Conservation (phyloP, 2,329 filamentous ascomycete species). For the Periconia macrospinosa region DNA sequence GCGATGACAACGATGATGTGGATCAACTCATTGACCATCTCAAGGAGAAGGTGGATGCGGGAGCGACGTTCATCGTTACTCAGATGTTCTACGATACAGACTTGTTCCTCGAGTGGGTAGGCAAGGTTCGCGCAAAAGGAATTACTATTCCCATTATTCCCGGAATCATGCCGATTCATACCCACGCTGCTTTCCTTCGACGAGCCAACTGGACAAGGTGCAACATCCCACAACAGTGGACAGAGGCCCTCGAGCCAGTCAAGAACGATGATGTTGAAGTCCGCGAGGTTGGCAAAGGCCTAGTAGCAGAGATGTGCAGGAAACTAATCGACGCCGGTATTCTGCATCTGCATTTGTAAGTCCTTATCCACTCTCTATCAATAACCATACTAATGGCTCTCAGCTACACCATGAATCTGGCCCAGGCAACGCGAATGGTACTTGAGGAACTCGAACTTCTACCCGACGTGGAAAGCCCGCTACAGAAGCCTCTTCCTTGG, state of each 20-base stretch:
- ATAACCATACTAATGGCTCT: conserved; percentile 8
- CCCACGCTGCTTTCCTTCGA: conserved; percentile 88
- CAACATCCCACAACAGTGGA: conserved; percentile 79
- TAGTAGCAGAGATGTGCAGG: conserved; percentile 88
- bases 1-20: conserved; percentile 87
- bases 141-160: conserved; percentile 83
- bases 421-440: conserved; percentile 90
- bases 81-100: conserved; percentile 99
- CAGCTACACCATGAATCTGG: conserved; percentile 96
- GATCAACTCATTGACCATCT: conserved; percentile 85
- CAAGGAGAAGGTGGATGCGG: conserved; percentile 96
- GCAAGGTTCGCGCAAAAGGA: conserved; percentile 80
- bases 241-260: conserved; percentile 80
- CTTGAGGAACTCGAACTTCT: conserved; percentile 85
- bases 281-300: conserved; percentile 80
- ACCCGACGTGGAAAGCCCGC: conserved; percentile 74
- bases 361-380: neutral
- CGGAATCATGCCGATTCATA: conserved; percentile 92
- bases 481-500: conserved; percentile 93
- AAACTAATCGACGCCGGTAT: conserved; percentile 82
- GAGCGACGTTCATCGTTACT: conserved; percentile 90
- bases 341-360: conserved; percentile 83
- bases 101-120: conserved; percentile 89
- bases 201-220: conserved; percentile 90
- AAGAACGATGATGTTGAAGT: conserved; percentile 97